Conservation (phyloP, 176 grass and related monocot genomes). For the Bromus sterilis region DNA sequence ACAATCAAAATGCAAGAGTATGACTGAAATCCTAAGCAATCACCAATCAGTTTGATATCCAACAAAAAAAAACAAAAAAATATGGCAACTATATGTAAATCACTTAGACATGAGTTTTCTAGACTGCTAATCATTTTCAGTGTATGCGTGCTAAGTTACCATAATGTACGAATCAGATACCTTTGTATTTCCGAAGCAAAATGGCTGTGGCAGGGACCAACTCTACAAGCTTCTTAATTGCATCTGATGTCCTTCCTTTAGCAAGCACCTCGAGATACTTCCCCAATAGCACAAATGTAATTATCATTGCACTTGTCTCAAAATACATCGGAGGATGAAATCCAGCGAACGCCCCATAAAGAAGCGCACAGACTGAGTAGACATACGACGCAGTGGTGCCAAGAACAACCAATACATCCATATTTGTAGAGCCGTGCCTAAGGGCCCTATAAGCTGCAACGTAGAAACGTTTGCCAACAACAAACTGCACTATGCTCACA, state of each 20-base stretch:
- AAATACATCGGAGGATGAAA: conserved; percentile 66
- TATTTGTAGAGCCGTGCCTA: conserved; percentile 73
- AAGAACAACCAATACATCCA: conserved; percentile 81
- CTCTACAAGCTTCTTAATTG: conserved; percentile 84
- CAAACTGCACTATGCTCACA: conserved; percentile 79
- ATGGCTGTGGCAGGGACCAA: conserved; percentile 68
- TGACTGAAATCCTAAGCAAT: conserved; percentile 4
- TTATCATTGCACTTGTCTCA: conserved; percentile 88
- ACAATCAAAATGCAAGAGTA: conserved; percentile 1
- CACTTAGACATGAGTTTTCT: conserved; percentile 1
- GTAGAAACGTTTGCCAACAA: conserved; percentile 80
- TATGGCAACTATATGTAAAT: not conserved
- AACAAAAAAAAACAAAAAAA: not conserved
- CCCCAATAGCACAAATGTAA: conserved; percentile 80
- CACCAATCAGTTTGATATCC: not conserved
- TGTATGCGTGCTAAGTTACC: not conserved
- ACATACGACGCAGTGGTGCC: conserved; percentile 73
- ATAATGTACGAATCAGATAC: conserved; percentile 22
- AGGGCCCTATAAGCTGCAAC: conserved; percentile 70
- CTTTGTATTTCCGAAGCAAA: conserved; percentile 61
- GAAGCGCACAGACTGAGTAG: conserved; percentile 70
- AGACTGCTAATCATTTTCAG: not conserved
- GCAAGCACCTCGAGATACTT: conserved; percentile 80
- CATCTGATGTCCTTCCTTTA: conserved; percentile 81
- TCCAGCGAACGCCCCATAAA: conserved; percentile 57